Percentiles rank a stretch among this genome's conserved stretches.
These are phyloP conservation scores for Verticillium klebahnii DNA, from an alignment of 2,329 filamentous ascomycete genomes.

Conservation along the genomic window DNA sequence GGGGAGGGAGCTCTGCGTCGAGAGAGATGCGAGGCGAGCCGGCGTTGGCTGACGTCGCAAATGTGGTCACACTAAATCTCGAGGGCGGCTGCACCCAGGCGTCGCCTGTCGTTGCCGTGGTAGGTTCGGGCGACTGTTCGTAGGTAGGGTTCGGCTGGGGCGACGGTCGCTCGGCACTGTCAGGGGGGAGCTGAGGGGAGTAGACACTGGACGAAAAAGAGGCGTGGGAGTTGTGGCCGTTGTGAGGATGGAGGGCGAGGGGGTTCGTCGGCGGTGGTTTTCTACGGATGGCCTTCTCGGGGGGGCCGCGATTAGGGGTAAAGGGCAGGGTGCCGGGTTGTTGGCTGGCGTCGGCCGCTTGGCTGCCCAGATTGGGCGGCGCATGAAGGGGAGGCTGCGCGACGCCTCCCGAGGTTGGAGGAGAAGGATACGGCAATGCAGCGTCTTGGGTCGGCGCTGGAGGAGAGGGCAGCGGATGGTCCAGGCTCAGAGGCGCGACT, in stretches of 20 bases:
- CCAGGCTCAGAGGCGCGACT: constrained; percentile 28
- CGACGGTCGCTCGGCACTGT: not conserved
- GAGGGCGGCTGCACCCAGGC: constrained; percentile 50
- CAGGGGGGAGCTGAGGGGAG: constrained; percentile 15
- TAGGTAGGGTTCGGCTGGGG: constrained; percentile 9
- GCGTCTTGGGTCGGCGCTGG: constrained; percentile 10
- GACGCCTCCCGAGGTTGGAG: constrained; percentile 22
- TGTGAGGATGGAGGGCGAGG: constrained; percentile 9
- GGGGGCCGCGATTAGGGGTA: constrained; percentile 8
- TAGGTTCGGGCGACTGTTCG: constrained; percentile 7
- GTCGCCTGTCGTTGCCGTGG: constrained; percentile 18
- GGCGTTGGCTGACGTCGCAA: constrained; percentile 45
- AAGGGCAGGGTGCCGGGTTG: constrained; percentile 7
- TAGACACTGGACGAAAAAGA: constrained; percentile 26
- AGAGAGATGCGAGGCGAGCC: constrained; percentile 33
- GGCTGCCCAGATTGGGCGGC: constrained; percentile 5
- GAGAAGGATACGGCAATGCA: constrained; percentile 24
- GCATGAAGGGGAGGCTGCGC: constrained; percentile 12
- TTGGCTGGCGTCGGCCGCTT: constrained; percentile 3
- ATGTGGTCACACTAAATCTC: constrained; percentile 61
- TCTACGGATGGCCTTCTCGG: constrained; percentile 35
- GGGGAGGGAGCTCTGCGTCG: constrained; percentile 29
- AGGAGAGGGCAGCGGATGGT: constrained; percentile 16
- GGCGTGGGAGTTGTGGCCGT: not conserved
- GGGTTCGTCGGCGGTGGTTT: constrained; percentile 34